Evolutionary conservation across 2,329 filamentous ascomycete species (phyloP), one percentile per base, ranked within the genome.

Genomic region (Botryotinia globosa): DNA sequence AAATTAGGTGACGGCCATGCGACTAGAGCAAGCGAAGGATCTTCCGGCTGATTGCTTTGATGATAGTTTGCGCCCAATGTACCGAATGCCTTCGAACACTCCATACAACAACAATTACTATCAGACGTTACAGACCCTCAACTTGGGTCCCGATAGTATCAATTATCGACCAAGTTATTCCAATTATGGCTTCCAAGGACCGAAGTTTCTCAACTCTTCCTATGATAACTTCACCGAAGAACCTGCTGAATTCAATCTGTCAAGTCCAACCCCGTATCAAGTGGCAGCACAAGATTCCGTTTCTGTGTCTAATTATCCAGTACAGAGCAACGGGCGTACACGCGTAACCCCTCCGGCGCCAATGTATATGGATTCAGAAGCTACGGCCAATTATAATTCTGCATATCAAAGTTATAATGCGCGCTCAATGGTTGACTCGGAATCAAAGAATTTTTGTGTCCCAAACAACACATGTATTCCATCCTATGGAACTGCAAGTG

Each of bases 1-100:
- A 64, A 71, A 72, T 44, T 74, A 81, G 79, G 78, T 81, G n/a
- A 77, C 76, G 42, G 63, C 70, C 42, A 42, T 59, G 42, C 37
- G n/a, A 29, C 22, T 68, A 45, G 70, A 72, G 29, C 63, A 68
- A 42, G 44, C 70, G 10, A 59, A 48, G 42, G 70, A 72, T 16
- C 18, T 68, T 9, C 42, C 65, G 32, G 18, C 25, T n/a, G 70
- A 72, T 39, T 58, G 39, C 63, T 58, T 32, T 45, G 54, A 68
- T 44, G 70, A 66, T 32, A 51, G 29, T 29, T 71, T 62, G n/a
- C 69, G 69, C 39, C 29, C 69, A 4, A 51, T 65, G 18, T 71
- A 56, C 44, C 61, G 61, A 22, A 22, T 58, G 12, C 20, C 58
- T 22, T 34, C 68, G 4, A 62, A 62, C 25, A 22, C 39, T 7